Conservation (phyloP, 345 rosid genomes). For the Rhizophora apiculata region DNA sequence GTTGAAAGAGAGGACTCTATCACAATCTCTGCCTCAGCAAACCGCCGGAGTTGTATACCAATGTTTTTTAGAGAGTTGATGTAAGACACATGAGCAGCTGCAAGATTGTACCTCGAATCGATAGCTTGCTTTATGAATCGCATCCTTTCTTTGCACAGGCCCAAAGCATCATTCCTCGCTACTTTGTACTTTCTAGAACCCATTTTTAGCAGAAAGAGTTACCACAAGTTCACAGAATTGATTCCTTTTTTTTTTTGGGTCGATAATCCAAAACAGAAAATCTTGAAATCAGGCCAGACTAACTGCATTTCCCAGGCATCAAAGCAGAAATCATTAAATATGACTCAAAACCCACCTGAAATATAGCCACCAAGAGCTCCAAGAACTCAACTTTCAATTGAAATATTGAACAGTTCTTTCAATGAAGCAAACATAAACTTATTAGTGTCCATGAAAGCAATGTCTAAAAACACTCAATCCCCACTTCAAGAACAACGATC, state of each 20-base stretch:
- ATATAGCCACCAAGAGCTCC: background rate
- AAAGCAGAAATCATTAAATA: slow-evolving; percentile 3
- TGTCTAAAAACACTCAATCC: background rate
- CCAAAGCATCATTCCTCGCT: slow-evolving; percentile 55
- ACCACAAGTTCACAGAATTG: slow-evolving; percentile 25
- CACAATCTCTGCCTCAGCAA: slow-evolving; percentile 64
- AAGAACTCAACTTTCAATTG: background rate
- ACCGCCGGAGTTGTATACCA: slow-evolving; percentile 72
- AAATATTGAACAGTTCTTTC: background rate
- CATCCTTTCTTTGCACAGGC: slow-evolving; percentile 69
- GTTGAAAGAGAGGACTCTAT: slow-evolving; percentile 59
- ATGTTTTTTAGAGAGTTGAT: slow-evolving; percentile 63
- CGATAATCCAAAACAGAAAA: slow-evolving; percentile 9
- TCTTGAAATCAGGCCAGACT: slow-evolving; percentile 7
- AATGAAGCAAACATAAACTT: background rate
- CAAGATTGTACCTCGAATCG: slow-evolving; percentile 71
- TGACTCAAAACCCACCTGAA: background rate
- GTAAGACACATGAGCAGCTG: slow-evolving; percentile 93
- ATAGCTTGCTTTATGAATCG: slow-evolving; percentile 72
- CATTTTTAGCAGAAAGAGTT: slow-evolving; percentile 39
- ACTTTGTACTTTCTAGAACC: slow-evolving; percentile 71
- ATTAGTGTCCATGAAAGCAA: background rate
- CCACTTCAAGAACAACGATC: background rate
- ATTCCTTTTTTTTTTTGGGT: background rate
- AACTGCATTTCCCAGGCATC: background rate